These are phyloP conservation scores for Arthrobotrys conoides DNA, from an alignment of 2,329 filamentous ascomycete species.

Conservation along the genomic window DNA sequence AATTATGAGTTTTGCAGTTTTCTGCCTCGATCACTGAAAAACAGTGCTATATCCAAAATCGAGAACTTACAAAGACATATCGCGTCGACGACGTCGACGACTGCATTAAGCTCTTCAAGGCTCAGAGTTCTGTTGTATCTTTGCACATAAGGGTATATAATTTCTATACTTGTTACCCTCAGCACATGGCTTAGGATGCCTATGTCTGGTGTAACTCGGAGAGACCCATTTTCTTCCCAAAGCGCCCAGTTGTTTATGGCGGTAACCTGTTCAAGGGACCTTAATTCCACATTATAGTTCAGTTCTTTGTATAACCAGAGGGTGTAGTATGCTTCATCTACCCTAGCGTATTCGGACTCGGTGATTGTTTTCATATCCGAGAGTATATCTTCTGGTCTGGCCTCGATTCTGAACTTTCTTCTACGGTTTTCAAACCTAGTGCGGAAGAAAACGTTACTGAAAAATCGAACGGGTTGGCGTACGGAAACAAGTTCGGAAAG, in stretches of 20 bases:
- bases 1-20: neutral
- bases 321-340: slow-evolving; percentile 49
- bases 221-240: slow-evolving; percentile 20
- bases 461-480: slow-evolving; percentile 26
- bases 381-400: neutral
- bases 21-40: neutral
- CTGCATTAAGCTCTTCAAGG: neutral
- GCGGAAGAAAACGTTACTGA: slow-evolving; percentile 37
- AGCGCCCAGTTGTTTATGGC: slow-evolving; percentile 32
- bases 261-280: neutral
- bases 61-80: slow-evolving; percentile 46
- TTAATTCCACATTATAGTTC: neutral
- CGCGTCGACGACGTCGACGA: neutral
- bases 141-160: slow-evolving; percentile 40
- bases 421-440: slow-evolving; percentile 16
- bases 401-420: neutral
- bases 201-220: slow-evolving; percentile 19
- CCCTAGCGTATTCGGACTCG: slow-evolving; percentile 33
- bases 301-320: slow-evolving; percentile 48
- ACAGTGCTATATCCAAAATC: slow-evolving; percentile 5
- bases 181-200: slow-evolving; percentile 33
- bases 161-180: slow-evolving; percentile 22
- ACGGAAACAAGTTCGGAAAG: slow-evolving; percentile 28
- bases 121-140: neutral
- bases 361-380: slow-evolving; percentile 31